Conservation (phyloP, 805 yeast genomes). For the Candida krabiensis region DNA sequence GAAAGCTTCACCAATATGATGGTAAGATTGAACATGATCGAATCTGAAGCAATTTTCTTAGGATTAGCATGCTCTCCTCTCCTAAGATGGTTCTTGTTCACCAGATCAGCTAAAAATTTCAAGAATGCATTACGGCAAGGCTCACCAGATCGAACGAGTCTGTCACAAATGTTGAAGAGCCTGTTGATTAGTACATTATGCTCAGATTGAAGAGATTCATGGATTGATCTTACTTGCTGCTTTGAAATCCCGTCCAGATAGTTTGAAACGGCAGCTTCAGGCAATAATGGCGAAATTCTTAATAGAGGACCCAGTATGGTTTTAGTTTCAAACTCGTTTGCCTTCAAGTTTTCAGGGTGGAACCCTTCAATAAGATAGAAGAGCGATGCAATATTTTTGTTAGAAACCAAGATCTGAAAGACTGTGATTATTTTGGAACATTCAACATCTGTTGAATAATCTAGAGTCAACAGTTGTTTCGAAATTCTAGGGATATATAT, state of each 20-base stretch:
- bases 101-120: slow-evolving; percentile 66
- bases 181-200: slow-evolving; percentile 58
- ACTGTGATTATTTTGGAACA: slow-evolving; percentile 55
- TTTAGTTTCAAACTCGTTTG: slow-evolving; percentile 54
- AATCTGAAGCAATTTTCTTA: slow-evolving; percentile 68
- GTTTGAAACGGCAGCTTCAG: slow-evolving; percentile 46
- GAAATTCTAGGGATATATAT: slow-evolving; percentile 49
- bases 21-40: slow-evolving; percentile 77
- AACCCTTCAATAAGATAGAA: slow-evolving; percentile 60
- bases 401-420: slow-evolving; percentile 55
- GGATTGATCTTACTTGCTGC: slow-evolving; percentile 47
- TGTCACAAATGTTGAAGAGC: slow-evolving; percentile 68
- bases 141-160: slow-evolving; percentile 70
- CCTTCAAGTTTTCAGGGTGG: slow-evolving; percentile 45
- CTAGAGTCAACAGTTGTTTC: slow-evolving; percentile 35
- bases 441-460: slow-evolving; percentile 46
- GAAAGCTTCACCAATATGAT: slow-evolving; percentile 68
- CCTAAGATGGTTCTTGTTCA: slow-evolving; percentile 84
- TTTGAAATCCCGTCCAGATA: slow-evolving; percentile 40
- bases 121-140: slow-evolving; percentile 64
- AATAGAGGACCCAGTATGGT: slow-evolving; percentile 79
- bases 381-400: slow-evolving; percentile 60
- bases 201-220: slow-evolving; percentile 64
- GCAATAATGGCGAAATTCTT: slow-evolving; percentile 69
- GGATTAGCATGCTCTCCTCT: slow-evolving; percentile 81